phyloP scores from a whole-genome alignment of 805 yeast species.

The Spathaspora arborariae region DNA sequence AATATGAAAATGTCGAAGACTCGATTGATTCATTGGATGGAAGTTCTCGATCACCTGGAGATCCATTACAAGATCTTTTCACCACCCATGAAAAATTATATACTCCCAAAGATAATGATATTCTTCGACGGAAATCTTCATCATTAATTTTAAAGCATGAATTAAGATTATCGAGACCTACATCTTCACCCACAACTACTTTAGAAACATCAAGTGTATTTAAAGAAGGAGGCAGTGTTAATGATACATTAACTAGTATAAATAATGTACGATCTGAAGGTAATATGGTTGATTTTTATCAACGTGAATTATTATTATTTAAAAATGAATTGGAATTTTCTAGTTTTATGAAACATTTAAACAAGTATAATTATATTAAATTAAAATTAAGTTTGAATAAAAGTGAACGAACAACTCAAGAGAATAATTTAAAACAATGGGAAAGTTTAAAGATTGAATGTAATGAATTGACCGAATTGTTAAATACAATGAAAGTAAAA shows the following conservation, averaged over 20 bases:
- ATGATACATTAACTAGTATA: not conserved
- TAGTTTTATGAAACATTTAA: conserved; percentile 47
- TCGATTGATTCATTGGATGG: not conserved
- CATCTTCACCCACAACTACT: conserved; percentile 19
- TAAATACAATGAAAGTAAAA: conserved; percentile 12
- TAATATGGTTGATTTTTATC: conserved; percentile 43
- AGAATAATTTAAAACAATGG: conserved; percentile 7
- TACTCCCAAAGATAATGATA: not conserved
- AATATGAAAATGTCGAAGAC: conserved; percentile 12
- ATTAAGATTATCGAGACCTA: conserved; percentile 9
- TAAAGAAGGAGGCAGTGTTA: conserved; percentile 6
- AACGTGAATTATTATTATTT: conserved; percentile 53
- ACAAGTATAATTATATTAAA: conserved; percentile 25
- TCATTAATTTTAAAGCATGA: conserved; percentile 12
- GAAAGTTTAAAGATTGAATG: not conserved
- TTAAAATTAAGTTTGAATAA: conserved; percentile 11
- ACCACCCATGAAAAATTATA: conserved; percentile 30
- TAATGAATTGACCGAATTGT: conserved; percentile 1
- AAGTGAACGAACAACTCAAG: not conserved
- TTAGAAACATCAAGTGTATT: conserved; percentile 19
- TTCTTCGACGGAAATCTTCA: not conserved
- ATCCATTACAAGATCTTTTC: conserved; percentile 22
- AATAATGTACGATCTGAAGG: conserved; percentile 7
- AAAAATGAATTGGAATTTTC: conserved; percentile 62
- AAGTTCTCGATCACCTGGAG: conserved; percentile 5